phyloP scores from a whole-genome alignment of 768 basidiomycete genomes.

The Xerocomellus amylosporus region DNA sequence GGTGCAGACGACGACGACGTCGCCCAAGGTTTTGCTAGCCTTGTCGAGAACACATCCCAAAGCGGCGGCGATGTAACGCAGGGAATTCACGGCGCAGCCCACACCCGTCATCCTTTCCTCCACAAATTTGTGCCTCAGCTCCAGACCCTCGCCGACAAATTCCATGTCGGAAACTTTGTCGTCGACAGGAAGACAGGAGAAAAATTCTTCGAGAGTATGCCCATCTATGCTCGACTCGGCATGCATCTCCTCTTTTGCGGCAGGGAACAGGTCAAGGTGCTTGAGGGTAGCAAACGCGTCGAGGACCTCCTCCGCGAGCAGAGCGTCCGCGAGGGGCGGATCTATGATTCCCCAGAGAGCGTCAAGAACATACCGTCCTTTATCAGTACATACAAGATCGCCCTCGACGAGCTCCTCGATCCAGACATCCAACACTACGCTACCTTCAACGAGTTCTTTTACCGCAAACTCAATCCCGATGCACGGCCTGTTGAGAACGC shows the following conservation, averaged over 20 bases:
- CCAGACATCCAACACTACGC: slow-evolving; percentile 59
- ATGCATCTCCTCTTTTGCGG: slow-evolving; percentile 79
- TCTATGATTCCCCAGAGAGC: slow-evolving; percentile 54
- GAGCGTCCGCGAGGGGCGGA: slow-evolving; percentile 53
- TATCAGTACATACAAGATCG: slow-evolving; percentile 52
- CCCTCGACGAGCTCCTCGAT: slow-evolving; percentile 57
- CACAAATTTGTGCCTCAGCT: slow-evolving; percentile 53
- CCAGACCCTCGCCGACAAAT: slow-evolving; percentile 48
- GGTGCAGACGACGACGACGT: slow-evolving; percentile 20
- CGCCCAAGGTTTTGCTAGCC: slow-evolving; percentile 18
- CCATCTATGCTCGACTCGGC: slow-evolving; percentile 63
- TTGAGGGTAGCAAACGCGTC: slow-evolving; percentile 45
- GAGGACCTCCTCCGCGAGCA: slow-evolving; percentile 52
- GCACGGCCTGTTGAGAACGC: slow-evolving; percentile 61
- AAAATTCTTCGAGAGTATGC: slow-evolving; percentile 72
- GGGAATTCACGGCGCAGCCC: slow-evolving; percentile 35
- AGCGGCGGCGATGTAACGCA: slow-evolving; percentile 16
- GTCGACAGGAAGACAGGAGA: slow-evolving; percentile 44
- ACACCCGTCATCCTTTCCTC: slow-evolving; percentile 38
- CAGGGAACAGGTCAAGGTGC: slow-evolving; percentile 44
- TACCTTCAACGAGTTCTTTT: slow-evolving; percentile 80
- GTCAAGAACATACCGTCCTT: slow-evolving; percentile 54
- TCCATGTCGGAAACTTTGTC: slow-evolving; percentile 62
- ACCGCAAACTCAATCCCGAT: slow-evolving; percentile 51
- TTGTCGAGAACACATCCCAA: slow-evolving; percentile 18